Conservation (phyloP, 495 filamentous ascomycete species). For the Penicillium nucicola region DNA sequence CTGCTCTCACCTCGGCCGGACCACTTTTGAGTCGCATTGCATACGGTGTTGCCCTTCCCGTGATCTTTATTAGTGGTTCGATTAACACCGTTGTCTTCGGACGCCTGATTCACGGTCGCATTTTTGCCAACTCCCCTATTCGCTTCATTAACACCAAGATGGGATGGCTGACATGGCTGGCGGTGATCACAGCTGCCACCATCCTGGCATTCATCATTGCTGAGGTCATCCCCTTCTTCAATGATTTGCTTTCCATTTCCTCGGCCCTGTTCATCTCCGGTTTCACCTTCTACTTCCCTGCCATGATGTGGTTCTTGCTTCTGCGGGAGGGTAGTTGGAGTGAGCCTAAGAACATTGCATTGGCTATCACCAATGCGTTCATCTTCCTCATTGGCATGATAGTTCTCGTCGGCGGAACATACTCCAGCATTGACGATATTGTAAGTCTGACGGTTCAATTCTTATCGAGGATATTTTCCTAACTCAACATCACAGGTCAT, state of each 20-base stretch:
- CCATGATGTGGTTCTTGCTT: constrained; percentile 63
- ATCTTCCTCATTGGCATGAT: constrained; percentile 39
- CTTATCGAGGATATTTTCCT: not conserved
- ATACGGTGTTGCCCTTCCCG: constrained; percentile 69
- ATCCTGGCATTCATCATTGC: constrained; percentile 65
- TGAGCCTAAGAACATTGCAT: constrained; percentile 24
- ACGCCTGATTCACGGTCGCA: constrained; percentile 59
- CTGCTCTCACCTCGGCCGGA: constrained; percentile 55
- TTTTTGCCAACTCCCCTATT: constrained; percentile 51
- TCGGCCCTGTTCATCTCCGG: constrained; percentile 42
- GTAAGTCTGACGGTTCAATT: constrained; percentile 35
- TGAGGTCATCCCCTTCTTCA: constrained; percentile 67
- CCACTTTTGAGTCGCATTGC: constrained; percentile 72
- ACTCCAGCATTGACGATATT: constrained; percentile 55
- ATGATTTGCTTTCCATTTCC: constrained; percentile 54
- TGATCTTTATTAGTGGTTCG: constrained; percentile 67
- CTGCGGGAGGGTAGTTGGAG: constrained; percentile 39
- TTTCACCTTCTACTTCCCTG: constrained; percentile 35
- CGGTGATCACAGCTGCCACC: constrained; percentile 50
- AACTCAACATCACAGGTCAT: constrained; percentile 30
- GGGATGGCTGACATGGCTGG: constrained; percentile 57
- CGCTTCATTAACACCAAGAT: constrained; percentile 57
- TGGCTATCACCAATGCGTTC: constrained; percentile 18
- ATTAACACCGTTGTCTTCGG: constrained; percentile 59
- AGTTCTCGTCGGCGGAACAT: constrained; percentile 55